Base-by-base conservation (phyloP, 1,284 basidiomycete genomes). In the Leccinum griseonigrum region DNA sequence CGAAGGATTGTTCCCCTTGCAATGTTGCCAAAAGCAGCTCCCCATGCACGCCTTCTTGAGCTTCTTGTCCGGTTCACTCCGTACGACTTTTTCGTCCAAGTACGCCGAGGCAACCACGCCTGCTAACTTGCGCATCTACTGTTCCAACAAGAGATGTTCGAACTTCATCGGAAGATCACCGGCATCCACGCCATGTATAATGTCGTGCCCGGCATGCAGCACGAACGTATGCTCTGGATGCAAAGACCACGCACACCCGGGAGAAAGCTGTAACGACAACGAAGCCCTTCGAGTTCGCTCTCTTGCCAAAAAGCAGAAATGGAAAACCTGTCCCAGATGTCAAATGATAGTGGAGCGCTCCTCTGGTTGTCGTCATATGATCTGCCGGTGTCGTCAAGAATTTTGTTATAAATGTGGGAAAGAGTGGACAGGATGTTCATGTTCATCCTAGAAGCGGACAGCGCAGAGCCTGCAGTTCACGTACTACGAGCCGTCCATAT, bases 251-350 rank as follows among this genome's bases (percentile, higher is more conserved):
- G 63, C 56, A 56, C 67, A 57, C 61, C 69, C 59, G 10, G 56
- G 18, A 31, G 60, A 66, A 36, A 63, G 59, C 56, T 66, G 64
- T 63, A 66, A 68, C 59, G 63, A 58, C 68, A 74, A 62, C 31
- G 46, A 48, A 62, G 68, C 18, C 60, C 64, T n/a, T 63, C 67
- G 69, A 29, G 72, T 77, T 29, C 71, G 75, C 22, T 63, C 59
- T 4, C 72, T 81, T 32, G 79, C 73, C n/a, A 62, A 69, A 34
- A 31, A 64, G 56, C 61, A 69, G 3, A 74, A 75, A n/a, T 82
- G 81, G 80, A 70, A 75, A 57, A 72, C 74, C 10, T 81, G 79
- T 65, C 79, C 81, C 1, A 71, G 67, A 9, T 81, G 80, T 69
- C 67, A 70, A 53, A 68, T 71, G 57, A 69, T 81, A 38, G 72